phyloP scores from a whole-genome alignment of 192 early-diverging fungal genomes.

The Gigaspora rosea region DNA sequence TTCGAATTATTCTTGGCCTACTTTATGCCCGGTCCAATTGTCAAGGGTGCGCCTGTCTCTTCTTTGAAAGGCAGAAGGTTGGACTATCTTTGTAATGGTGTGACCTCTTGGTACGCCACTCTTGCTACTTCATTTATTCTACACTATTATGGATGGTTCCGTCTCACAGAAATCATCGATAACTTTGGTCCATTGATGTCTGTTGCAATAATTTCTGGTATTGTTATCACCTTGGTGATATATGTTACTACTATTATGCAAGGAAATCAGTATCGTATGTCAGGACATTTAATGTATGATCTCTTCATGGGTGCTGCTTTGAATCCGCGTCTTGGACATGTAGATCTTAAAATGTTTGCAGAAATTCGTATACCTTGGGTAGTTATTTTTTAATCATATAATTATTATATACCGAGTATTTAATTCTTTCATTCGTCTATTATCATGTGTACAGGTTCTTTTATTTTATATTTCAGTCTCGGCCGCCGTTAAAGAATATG shows the following conservation, averaged over 20 bases:
- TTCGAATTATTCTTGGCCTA: conserved; percentile 63
- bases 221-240: conserved; percentile 42
- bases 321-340: conserved; percentile 48
- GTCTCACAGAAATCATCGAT: conserved; percentile 53
- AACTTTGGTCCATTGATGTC: conserved; percentile 61
- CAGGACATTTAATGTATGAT: conserved; percentile 53
- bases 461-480: conserved; percentile 53
- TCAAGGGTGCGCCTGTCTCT: conserved; percentile 70
- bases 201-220: conserved; percentile 53
- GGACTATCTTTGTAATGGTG: conserved; percentile 56
- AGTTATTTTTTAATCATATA: background rate
- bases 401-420: background rate
- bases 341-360: conserved; percentile 56
- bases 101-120: conserved; percentile 53
- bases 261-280: conserved; percentile 55
- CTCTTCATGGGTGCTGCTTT: conserved; percentile 51
- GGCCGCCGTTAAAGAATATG: conserved; percentile 49
- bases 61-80: conserved; percentile 57
- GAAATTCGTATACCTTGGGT: conserved; percentile 52
- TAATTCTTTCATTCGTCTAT: background rate
- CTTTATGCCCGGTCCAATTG: conserved; percentile 65
- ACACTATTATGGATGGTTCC: conserved; percentile 48
- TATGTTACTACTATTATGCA: conserved; percentile 38
- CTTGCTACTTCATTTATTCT: conserved; percentile 47
- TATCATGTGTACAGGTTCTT: conserved; percentile 29